Percentiles rank a stretch among this genome's conserved stretches.
Evolutionary conservation across 2,329 filamentous ascomycete species (phyloP).

Genomic region (Xylaria sp.): DNA sequence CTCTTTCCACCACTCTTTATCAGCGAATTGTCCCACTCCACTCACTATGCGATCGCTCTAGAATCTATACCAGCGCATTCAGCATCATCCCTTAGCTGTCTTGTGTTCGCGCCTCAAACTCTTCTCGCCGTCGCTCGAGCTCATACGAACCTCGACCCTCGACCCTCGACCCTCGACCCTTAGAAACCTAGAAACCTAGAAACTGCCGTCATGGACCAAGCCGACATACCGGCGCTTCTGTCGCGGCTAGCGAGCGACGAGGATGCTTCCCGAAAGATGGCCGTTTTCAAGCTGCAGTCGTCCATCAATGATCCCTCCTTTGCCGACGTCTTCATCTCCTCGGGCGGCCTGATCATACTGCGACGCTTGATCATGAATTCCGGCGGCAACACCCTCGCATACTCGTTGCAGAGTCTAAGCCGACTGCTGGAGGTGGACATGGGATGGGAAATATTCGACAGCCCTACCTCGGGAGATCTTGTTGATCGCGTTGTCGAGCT

Average conservation of each 20-base stretch:
- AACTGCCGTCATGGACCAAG: constrained; percentile 66
- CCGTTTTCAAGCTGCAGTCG: constrained; percentile 95
- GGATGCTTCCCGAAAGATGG: constrained; percentile 97
- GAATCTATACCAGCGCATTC: constrained; percentile 14
- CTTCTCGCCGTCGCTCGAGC: constrained; percentile 1
- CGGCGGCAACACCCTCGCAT: constrained; percentile 93
- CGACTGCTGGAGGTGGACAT: constrained; percentile 94
- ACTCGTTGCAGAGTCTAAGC: constrained; percentile 89
- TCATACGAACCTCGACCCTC: neutral
- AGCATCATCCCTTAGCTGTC: constrained; percentile 20
- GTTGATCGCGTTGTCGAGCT: constrained; percentile 85
- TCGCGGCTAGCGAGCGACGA: constrained; percentile 74
- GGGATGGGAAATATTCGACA: constrained; percentile 90
- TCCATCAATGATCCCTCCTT: constrained; percentile 97
- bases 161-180: neutral
- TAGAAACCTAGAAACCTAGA: neutral
- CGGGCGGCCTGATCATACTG: constrained; percentile 84
- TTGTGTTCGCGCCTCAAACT: neutral
- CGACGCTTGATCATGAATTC: constrained; percentile 85
- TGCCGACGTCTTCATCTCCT: constrained; percentile 93
- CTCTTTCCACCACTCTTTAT: neutral
- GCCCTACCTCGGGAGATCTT: constrained; percentile 70
- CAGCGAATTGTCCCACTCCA: neutral
- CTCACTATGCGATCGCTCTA: constrained; percentile 27
- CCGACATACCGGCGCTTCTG: constrained; percentile 72